phyloP scores from a whole-genome alignment of 2,329 filamentous ascomycete species.

The Cordyceps cateniannulata region DNA sequence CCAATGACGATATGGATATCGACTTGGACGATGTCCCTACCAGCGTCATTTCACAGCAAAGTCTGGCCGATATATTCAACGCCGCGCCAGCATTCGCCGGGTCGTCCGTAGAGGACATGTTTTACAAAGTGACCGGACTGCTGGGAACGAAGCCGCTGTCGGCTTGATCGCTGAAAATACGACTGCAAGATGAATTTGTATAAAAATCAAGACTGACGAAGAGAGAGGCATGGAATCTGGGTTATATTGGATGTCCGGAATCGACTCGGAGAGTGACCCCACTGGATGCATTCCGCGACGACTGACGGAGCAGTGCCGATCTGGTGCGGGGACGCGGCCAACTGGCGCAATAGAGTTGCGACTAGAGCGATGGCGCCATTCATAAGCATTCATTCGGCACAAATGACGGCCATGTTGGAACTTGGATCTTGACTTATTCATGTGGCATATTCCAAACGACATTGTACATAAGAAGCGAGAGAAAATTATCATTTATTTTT shows the following conservation, averaged over 20 bases:
- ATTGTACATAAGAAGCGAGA: slow-evolving; percentile 10
- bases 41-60: slow-evolving; percentile 60
- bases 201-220: background rate
- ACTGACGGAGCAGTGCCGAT: background rate
- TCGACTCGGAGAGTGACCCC: background rate
- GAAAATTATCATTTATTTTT: background rate
- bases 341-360: slow-evolving; percentile 5
- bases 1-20: slow-evolving; percentile 37
- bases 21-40: slow-evolving; percentile 45
- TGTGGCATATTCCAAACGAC: background rate
- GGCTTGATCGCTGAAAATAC: slow-evolving; percentile 11
- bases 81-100: slow-evolving; percentile 61
- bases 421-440: background rate
- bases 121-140: slow-evolving; percentile 59
- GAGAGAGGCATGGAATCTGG: slow-evolving; percentile 10
- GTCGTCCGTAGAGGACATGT: slow-evolving; percentile 68
- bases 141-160: slow-evolving; percentile 51
- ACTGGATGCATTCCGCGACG: background rate
- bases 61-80: slow-evolving; percentile 65
- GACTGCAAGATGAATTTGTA: background rate
- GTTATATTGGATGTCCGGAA: background rate
- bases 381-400: slow-evolving; percentile 3
- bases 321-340: background rate
- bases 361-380: slow-evolving; percentile 13
- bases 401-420: background rate